phyloP scores from a whole-genome alignment of 805 yeast species.

The Ogataea populi-albae region DNA sequence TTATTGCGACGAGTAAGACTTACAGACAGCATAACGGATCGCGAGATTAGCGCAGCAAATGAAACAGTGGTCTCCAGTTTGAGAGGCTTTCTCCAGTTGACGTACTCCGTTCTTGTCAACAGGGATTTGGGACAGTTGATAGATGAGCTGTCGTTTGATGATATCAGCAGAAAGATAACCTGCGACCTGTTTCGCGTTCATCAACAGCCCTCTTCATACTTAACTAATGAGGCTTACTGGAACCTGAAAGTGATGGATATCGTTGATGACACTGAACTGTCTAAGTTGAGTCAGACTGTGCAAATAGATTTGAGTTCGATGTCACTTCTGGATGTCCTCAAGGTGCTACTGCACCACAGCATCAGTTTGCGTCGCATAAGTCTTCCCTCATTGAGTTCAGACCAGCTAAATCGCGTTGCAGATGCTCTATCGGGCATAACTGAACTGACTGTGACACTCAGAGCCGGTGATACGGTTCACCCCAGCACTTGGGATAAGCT shows the following conservation, averaged over 20 bases:
- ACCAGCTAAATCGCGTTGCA: too few relatives aligned
- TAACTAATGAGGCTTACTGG: conserved; percentile 14
- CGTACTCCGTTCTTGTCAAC: conserved; percentile 18
- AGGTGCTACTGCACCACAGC: conserved; percentile 10
- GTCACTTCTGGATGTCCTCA: conserved; percentile 20
- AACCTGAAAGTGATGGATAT: conserved; percentile 8
- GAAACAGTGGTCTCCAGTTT: conserved; percentile 7
- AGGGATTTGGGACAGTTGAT: conserved; percentile 12
- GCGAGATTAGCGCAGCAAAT: background rate
- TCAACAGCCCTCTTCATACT: conserved; percentile 3
- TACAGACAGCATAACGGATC: too few relatives aligned
- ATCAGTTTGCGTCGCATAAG: conserved; percentile 13
- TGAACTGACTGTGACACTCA: too few relatives aligned
- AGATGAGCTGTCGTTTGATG: conserved; percentile 16
- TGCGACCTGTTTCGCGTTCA: conserved; percentile 1
- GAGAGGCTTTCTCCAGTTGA: conserved; percentile 16
- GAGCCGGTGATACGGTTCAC: too few relatives aligned
- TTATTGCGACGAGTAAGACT: too few relatives aligned
- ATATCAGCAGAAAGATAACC: conserved; percentile 7
- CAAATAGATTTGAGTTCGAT: conserved; percentile 5
- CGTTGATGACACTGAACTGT: conserved; percentile 11
- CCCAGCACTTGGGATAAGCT: too few relatives aligned
- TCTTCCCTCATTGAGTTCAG: conserved; percentile 6
- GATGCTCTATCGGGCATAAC: too few relatives aligned
- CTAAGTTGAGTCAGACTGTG: too few relatives aligned